These are phyloP conservation scores for Cardamine resedifolia DNA, from an alignment of 345 rosid genomes.

Conservation along the genomic window DNA sequence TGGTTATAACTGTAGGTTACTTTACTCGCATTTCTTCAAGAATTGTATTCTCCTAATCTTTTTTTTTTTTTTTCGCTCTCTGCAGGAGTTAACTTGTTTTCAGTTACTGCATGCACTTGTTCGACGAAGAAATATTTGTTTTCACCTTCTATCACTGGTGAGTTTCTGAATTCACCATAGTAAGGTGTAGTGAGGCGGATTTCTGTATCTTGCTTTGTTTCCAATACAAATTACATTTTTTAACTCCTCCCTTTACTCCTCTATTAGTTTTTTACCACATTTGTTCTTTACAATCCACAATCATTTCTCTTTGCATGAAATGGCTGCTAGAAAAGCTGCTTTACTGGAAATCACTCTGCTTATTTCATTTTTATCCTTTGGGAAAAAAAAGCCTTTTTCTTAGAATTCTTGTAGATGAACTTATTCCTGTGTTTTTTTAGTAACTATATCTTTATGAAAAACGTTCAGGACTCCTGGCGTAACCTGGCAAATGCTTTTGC, in stretches of 20 bases:
- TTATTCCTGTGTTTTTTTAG: conserved; percentile 5
- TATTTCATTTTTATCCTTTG: background rate
- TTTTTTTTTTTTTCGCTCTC: background rate
- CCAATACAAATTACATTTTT: background rate
- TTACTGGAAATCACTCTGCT: conserved; percentile 3
- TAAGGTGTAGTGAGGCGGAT: background rate
- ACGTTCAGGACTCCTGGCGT: conserved; percentile 85
- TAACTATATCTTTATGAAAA: conserved; percentile 14
- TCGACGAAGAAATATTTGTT: conserved; percentile 69
- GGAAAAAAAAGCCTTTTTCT: background rate
- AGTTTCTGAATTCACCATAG: conserved; percentile 39
- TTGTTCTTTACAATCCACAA: background rate
- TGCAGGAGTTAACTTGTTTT: conserved; percentile 77
- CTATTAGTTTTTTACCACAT: background rate
- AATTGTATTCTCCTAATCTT: conserved; percentile 2
- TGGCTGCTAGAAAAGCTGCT: conserved; percentile 11
- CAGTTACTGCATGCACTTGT: conserved; percentile 84
- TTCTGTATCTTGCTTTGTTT: conserved; percentile 16
- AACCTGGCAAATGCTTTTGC: conserved; percentile 88
- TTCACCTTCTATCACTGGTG: conserved; percentile 84
- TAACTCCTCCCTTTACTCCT: conserved; percentile 1
- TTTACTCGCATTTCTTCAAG: conserved; percentile 7
- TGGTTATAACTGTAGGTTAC: conserved; percentile 23
- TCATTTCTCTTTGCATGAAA: background rate
- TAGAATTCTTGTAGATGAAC: conserved; percentile 9